Conservation (phyloP, 768 basidiomycete genomes). For the Naganishia vishniacii region DNA sequence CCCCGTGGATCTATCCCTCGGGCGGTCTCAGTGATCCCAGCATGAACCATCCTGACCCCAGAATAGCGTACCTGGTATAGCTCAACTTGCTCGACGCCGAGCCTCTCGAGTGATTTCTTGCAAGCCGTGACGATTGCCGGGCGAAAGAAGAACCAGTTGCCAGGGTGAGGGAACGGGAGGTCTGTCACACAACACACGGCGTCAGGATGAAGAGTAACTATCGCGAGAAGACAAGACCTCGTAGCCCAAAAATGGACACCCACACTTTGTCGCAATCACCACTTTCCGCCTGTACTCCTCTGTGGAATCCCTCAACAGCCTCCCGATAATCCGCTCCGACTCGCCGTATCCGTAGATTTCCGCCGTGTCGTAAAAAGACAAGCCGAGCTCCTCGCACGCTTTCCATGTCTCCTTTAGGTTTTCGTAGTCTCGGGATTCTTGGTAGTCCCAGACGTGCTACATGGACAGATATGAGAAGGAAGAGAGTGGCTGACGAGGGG, state of each 20-base stretch:
- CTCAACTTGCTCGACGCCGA: constrained; percentile 40
- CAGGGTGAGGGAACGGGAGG: constrained; percentile 35
- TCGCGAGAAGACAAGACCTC: neutral
- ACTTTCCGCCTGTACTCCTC: constrained; percentile 37
- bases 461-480: neutral
- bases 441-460: constrained; percentile 30
- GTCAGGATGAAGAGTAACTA: neutral
- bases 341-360: constrained; percentile 44
- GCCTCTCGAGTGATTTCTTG: constrained; percentile 32
- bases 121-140: constrained; percentile 39
- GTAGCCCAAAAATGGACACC: neutral
- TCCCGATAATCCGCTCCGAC: constrained; percentile 42
- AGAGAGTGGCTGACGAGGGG: neutral
- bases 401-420: constrained; percentile 41
- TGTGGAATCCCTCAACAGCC: constrained; percentile 38
- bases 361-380: constrained; percentile 47
- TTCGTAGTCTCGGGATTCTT: constrained; percentile 31
- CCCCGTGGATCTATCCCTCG: constrained; percentile 35
- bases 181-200: no score
- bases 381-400: constrained; percentile 33
- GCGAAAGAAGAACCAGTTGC: constrained; percentile 38
- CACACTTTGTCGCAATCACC: constrained; percentile 46
- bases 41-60: neutral
- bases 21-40: neutral
- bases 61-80: constrained; percentile 38